Evolutionary conservation across 2,329 filamentous ascomycete species (phyloP), one percentile per base, ranked within the genome.

Genomic region (Talaromyces sp.): DNA sequence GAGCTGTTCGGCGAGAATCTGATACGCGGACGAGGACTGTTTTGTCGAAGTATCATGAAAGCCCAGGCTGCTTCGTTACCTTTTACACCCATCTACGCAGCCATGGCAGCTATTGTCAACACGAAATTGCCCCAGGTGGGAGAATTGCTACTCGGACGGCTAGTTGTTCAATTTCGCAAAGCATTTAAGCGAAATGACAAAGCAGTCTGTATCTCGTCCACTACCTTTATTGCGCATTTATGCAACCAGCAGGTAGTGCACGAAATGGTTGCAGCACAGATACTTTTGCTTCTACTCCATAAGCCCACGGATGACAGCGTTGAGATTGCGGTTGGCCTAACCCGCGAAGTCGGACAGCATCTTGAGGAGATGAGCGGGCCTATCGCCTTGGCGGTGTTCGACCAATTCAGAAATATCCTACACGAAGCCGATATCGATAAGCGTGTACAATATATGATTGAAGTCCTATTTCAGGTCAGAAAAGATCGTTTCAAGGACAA

Each of bases 391-490:
- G 91, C 90, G 27, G 92, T 99, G 7, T 99, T 96, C 74, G 95
- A 99, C 74, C 93, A 97, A 77, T 96, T 99, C 82, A 85, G 95
- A 71, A 94, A 90, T 72, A 97, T 98, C 69, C 82, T 99, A 8
- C 94, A 99, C 80, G 95, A 99, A 78, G 93, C 93, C 53, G 93
- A 95, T 74, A 97, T 99, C 76, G 94, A 98, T 75, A 97, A 97
- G 83, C 87, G 95, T 69, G 93, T 94, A n/a, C 95, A 99, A 80
- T 99, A 98, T 79, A 97, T 97, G 91, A 94, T 99, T 65, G 95
- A 99, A 77, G 95, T 98, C 5, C 81, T 99, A 51, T 99, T 99
- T 77, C 93, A 99, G 80, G 90, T 97, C 64, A 88, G 95, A 69
- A 97, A 97, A 79, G 94, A 98, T 79, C 91, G 91, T 72, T 99